A percentile compares a stretch with the other conserved stretches of the same genome.
phyloP scores from a whole-genome alignment of 1,284 basidiomycete species.

The Sparassis latifolia region DNA sequence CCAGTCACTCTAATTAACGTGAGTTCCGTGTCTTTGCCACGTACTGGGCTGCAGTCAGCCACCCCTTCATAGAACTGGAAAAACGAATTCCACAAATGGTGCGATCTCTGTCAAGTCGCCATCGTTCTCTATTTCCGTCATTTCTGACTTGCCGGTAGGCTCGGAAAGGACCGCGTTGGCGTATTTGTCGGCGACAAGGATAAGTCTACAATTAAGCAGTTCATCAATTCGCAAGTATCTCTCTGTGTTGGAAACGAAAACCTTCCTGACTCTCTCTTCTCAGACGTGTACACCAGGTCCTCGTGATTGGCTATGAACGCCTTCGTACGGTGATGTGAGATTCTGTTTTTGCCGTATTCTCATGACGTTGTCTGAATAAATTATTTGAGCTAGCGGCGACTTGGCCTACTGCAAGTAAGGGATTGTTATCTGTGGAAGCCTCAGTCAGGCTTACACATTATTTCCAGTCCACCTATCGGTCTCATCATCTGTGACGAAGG shows the following conservation, averaged over 20 bases:
- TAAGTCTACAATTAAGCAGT: conserved; percentile 63
- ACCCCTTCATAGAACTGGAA: conserved; percentile 76
- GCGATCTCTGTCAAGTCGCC: background rate
- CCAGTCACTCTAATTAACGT: conserved; percentile 89
- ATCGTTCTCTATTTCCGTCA: background rate
- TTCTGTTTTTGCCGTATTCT: background rate
- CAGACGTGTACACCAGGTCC: conserved; percentile 75
- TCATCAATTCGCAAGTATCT: conserved; percentile 61
- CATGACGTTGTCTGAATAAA: conserved; percentile 4
- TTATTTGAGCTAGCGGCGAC: conserved; percentile 38
- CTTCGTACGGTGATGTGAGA: conserved; percentile 73
- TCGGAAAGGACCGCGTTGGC: conserved; percentile 77
- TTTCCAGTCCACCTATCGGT: conserved; percentile 75
- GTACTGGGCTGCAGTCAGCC: too few relatives aligned
- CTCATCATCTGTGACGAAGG: conserved; percentile 96
- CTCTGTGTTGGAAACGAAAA: background rate
- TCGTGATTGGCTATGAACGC: conserved; percentile 95
- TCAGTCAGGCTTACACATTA: background rate
- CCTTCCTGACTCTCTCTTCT: conserved; percentile 4
- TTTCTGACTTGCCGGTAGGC: conserved; percentile 30
- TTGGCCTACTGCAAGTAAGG: conserved; percentile 53
- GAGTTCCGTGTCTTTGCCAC: conserved; percentile 14
- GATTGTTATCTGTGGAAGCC: too few relatives aligned
- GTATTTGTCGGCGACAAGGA: conserved; percentile 80
- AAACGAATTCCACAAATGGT: conserved; percentile 94